Evolutionary conservation across 2,329 filamentous ascomycete genomes (phyloP).

Genomic region (Hirsutella rhossiliensis): DNA sequence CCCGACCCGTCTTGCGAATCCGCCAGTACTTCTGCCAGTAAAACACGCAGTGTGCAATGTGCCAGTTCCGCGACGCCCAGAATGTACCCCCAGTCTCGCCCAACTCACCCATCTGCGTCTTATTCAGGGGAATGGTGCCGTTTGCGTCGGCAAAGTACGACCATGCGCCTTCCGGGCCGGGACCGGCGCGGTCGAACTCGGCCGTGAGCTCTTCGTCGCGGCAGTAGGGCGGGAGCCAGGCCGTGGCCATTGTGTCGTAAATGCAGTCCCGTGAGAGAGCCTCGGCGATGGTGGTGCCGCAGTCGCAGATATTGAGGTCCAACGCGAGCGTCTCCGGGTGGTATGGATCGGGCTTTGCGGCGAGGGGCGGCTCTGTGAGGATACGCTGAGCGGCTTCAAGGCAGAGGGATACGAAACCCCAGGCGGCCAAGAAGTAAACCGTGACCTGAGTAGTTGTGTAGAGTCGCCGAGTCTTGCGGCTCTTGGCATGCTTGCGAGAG

Average conservation of each 20-base stretch:
- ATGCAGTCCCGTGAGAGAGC: constrained; percentile 15
- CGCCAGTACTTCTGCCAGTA: constrained; percentile 19
- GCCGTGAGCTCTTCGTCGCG: constrained; percentile 18
- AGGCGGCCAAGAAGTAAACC: not conserved
- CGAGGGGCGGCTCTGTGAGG: not conserved
- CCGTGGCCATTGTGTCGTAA: constrained; percentile 20
- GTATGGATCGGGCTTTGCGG: not conserved
- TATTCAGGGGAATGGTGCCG: constrained; percentile 9
- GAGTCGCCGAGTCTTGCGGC: not conserved
- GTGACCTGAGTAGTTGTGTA: not conserved
- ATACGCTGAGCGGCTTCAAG: not conserved
- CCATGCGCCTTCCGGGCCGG: constrained; percentile 17
- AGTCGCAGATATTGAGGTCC: constrained; percentile 13
- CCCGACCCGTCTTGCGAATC: constrained; percentile 3
- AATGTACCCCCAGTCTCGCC: constrained; percentile 8
- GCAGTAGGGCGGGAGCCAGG: constrained; percentile 22
- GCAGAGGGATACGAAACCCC: not conserved
- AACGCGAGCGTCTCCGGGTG: not conserved
- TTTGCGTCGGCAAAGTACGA: constrained; percentile 17
- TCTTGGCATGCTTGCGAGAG: not conserved
- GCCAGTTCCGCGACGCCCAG: constrained; percentile 14
- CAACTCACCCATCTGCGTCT: constrained; percentile 7
- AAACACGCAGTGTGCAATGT: constrained; percentile 18
- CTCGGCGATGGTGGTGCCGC: constrained; percentile 16
- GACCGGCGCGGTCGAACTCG: constrained; percentile 18